phyloP scores from a whole-genome alignment of 2,329 filamentous ascomycete genomes.

The Paecilomyces dactylethromorphus region DNA sequence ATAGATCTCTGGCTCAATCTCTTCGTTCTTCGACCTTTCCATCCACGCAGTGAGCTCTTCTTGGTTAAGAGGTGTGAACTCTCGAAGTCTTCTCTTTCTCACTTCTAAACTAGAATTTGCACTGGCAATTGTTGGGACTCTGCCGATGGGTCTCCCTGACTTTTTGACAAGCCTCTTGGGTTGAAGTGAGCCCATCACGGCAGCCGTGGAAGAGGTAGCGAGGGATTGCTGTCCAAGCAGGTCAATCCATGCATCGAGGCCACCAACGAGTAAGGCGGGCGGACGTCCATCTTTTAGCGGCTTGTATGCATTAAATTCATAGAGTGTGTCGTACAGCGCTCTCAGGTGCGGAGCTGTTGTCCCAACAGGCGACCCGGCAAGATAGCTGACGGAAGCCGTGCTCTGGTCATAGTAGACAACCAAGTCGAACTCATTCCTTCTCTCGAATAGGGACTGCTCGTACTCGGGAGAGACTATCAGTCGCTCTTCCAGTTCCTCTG shows the following conservation, averaged over 20 bases:
- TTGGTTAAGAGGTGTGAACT: slow-evolving; percentile 65
- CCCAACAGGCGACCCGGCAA: slow-evolving; percentile 39
- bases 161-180: slow-evolving; percentile 28
- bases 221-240: slow-evolving; percentile 67
- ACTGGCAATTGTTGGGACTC: slow-evolving; percentile 46
- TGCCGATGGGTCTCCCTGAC: slow-evolving; percentile 43
- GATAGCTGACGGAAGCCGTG: slow-evolving; percentile 54
- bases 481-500: slow-evolving; percentile 52
- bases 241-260: slow-evolving; percentile 79
- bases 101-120: slow-evolving; percentile 47
- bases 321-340: slow-evolving; percentile 70
- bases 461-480: slow-evolving; percentile 41
- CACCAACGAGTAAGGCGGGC: slow-evolving; percentile 74
- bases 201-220: slow-evolving; percentile 49
- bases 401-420: slow-evolving; percentile 84
- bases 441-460: slow-evolving; percentile 69
- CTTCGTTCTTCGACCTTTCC: slow-evolving; percentile 64
- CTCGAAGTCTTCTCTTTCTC: slow-evolving; percentile 51
- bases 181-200: slow-evolving; percentile 40
- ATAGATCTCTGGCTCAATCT: slow-evolving; percentile 41
- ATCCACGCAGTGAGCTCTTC: slow-evolving; percentile 80
- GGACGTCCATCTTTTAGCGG: slow-evolving; percentile 57
- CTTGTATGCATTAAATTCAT: slow-evolving; percentile 75
- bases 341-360: slow-evolving; percentile 54
- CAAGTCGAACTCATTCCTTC: slow-evolving; percentile 70